Percentiles rank a stretch among this genome's conserved stretches.
Evolutionary conservation across 208 protist species (phyloP).

Genomic region (Trichomonas vaginalis): DNA sequence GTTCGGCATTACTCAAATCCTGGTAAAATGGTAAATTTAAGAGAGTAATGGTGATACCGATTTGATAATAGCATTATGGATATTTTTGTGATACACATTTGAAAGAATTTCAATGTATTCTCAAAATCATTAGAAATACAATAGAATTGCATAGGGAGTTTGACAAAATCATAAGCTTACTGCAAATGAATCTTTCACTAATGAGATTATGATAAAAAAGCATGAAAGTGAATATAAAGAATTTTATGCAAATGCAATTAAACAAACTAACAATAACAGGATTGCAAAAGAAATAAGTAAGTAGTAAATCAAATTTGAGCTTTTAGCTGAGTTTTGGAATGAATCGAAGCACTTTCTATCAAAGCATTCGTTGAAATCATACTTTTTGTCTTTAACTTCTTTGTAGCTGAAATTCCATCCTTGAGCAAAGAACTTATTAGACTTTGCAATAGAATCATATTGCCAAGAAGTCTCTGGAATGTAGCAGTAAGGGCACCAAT

Average conservation of each 20-base stretch:
- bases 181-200: not conserved
- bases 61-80: not conserved
- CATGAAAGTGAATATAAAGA: too few relatives aligned
- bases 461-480: too few relatives aligned
- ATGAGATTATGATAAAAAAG: too few relatives aligned
- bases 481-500: not conserved
- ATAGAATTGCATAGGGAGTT: not conserved
- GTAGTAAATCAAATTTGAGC: too few relatives aligned
- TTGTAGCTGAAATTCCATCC: not conserved
- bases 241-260: too few relatives aligned
- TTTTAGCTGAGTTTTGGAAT: too few relatives aligned
- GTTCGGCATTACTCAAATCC: not conserved
- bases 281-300: too few relatives aligned
- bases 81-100: too few relatives aligned
- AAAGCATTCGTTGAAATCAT: not conserved
- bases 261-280: too few relatives aligned
- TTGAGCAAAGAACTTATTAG: not conserved
- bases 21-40: not conserved
- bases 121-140: not conserved
- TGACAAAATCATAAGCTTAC: not conserved
- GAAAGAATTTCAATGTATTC: too few relatives aligned
- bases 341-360: too few relatives aligned
- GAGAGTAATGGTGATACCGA: not conserved
- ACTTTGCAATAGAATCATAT: not conserved
- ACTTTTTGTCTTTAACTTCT: not conserved